Conservation (phyloP, 1,284 basidiomycete species). For the Abortiporus biennis region DNA sequence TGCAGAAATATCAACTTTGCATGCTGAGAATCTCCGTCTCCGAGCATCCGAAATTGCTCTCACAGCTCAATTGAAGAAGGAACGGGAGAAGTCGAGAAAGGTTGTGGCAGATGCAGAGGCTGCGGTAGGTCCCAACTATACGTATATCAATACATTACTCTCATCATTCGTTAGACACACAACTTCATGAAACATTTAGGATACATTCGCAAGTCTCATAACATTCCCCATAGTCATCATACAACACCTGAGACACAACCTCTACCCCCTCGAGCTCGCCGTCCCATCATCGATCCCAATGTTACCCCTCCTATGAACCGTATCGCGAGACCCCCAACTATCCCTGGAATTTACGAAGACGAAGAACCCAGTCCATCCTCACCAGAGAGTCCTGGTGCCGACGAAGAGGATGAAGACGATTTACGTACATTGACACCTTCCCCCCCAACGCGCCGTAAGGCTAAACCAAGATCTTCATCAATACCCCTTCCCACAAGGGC, state of each 20-base stretch:
- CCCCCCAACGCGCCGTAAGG: conserved; percentile 23
- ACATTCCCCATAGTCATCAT: conserved; percentile 29
- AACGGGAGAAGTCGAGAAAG: conserved; percentile 67
- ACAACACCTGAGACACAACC: conserved; percentile 34
- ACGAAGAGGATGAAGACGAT: conserved; percentile 36
- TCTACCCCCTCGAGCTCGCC: conserved; percentile 43
- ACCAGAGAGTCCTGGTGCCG: conserved; percentile 24
- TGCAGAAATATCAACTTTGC: conserved; percentile 68
- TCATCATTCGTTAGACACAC: too few species aligned
- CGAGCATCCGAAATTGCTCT: conserved; percentile 75
- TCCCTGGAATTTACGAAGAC: conserved; percentile 65
- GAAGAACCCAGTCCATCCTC: conserved; percentile 43
- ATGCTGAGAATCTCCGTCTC: conserved; percentile 75
- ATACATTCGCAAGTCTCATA: conserved; percentile 56
- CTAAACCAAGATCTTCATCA: conserved; percentile 21
- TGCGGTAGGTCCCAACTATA: conserved; percentile 59
- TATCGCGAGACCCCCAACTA: conserved; percentile 57
- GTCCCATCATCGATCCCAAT: conserved; percentile 32
- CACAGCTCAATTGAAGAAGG: conserved; percentile 66
- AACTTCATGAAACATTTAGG: conserved; percentile 59
- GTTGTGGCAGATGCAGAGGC: conserved; percentile 66
- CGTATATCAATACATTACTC: too few species aligned
- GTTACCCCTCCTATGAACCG: conserved; percentile 46
- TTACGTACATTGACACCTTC: conserved; percentile 21
- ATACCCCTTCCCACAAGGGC: conserved; percentile 39